These are phyloP conservation scores for Blastocystis sp. DNA, from an alignment of 352 stramenopile genomes.

Conservation along the genomic window DNA sequence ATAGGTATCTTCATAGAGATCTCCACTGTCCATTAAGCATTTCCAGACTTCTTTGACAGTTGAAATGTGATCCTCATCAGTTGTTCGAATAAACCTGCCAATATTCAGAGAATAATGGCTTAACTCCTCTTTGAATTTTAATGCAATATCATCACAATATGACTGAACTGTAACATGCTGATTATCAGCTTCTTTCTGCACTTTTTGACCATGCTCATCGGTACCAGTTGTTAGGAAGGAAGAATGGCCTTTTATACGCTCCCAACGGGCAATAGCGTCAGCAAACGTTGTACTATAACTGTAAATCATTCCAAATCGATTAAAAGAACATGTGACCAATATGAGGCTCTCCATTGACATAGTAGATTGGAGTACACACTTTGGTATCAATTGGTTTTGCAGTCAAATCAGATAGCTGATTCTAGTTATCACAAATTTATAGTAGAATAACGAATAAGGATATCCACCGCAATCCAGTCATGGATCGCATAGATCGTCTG, in stretches of 20 bases:
- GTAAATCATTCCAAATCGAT: slow-evolving; percentile 76
- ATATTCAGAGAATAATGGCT: slow-evolving; percentile 84
- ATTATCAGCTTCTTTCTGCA: slow-evolving; percentile 84
- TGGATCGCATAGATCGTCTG: background rate
- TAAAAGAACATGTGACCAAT: slow-evolving; percentile 97
- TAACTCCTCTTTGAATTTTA: slow-evolving; percentile 85
- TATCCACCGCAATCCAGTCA: background rate
- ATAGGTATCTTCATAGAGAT: slow-evolving; percentile 95
- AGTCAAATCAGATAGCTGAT: background rate
- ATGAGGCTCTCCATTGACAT: slow-evolving; percentile 97
- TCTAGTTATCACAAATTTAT: background rate
- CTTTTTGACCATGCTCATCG: slow-evolving; percentile 95
- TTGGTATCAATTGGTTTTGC: slow-evolving; percentile 66
- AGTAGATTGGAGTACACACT: slow-evolving; percentile 99
- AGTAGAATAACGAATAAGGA: background rate
- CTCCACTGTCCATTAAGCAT: slow-evolving; percentile 80
- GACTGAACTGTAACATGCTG: slow-evolving; percentile 70
- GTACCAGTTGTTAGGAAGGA: slow-evolving; percentile 92
- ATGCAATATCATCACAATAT: slow-evolving; percentile 87
- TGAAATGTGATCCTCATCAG: slow-evolving; percentile 81
- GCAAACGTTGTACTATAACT: slow-evolving; percentile 82
- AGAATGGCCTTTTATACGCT: slow-evolving; percentile 73
- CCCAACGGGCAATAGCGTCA: slow-evolving; percentile 81
- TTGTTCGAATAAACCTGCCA: slow-evolving; percentile 94
- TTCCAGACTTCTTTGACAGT: slow-evolving; percentile 87